Conservation (phyloP, 177 flowering plant genomes). For the Vitis hybrid region DNA sequence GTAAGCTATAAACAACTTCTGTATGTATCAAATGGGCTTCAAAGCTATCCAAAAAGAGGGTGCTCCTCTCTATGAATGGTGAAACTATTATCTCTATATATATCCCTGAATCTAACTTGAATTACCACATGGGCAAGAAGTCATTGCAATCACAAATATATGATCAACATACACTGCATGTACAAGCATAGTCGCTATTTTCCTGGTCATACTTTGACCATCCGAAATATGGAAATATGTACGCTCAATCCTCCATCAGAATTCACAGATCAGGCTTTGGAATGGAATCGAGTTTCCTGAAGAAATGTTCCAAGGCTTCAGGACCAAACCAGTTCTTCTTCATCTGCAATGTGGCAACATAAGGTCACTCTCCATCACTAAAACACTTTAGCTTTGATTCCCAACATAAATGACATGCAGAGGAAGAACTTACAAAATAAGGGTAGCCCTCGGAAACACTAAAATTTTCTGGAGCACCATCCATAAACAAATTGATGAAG, state of each 20-base stretch:
- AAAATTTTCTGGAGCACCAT: slow-evolving; percentile 59
- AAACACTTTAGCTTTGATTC: not conserved
- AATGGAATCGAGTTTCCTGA: slow-evolving; percentile 18
- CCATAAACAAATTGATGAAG: slow-evolving; percentile 57
- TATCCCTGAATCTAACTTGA: not conserved
- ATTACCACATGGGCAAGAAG: not conserved
- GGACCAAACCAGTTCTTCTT: slow-evolving; percentile 52
- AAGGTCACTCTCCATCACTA: not conserved
- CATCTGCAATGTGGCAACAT: slow-evolving; percentile 47
- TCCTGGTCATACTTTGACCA: not conserved
- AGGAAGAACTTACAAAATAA: slow-evolving; percentile 57
- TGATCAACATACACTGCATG: not conserved
- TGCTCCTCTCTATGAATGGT: not conserved
- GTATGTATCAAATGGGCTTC: too few species aligned
- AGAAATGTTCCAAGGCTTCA: slow-evolving; percentile 42
- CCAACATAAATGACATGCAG: not conserved
- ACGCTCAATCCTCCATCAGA: not conserved
- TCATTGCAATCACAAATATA: not conserved
- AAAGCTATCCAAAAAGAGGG: not conserved
- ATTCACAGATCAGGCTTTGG: too few species aligned
- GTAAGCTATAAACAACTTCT: too few species aligned
- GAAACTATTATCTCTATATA: not conserved
- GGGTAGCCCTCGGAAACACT: slow-evolving; percentile 46
- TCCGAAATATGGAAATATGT: not conserved
- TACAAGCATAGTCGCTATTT: not conserved